These are phyloP conservation scores for Ceratobasidium theobromae DNA, from an alignment of 1,284 basidiomycete genomes.

Conservation along the genomic window DNA sequence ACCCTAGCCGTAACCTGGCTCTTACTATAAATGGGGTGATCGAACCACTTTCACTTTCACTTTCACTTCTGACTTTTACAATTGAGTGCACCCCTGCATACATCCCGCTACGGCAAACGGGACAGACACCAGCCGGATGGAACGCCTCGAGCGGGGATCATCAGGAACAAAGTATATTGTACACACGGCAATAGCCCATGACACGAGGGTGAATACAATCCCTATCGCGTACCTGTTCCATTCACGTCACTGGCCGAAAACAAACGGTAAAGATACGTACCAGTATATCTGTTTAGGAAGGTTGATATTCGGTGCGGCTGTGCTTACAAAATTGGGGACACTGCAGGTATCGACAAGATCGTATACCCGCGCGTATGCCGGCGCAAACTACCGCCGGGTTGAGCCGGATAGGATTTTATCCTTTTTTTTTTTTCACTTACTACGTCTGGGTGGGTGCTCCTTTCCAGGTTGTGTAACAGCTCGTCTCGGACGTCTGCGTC, in stretches of 20 bases:
- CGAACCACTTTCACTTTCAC: no score
- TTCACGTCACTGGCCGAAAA: not conserved
- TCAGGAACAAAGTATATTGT: slow-evolving; percentile 41
- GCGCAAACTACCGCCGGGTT: slow-evolving; percentile 42
- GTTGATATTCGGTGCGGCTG: slow-evolving; percentile 45
- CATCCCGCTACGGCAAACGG: slow-evolving; percentile 43
- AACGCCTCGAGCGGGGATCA: slow-evolving; percentile 41
- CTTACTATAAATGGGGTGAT: no score
- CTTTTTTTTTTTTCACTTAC: slow-evolving; percentile 39
- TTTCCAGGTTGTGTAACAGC: slow-evolving; percentile 42
- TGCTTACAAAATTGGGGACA: slow-evolving; percentile 43
- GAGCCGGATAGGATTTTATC: not conserved
- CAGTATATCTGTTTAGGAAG: slow-evolving; percentile 47
- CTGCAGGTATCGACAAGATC: slow-evolving; percentile 41
- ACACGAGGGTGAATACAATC: slow-evolving; percentile 37
- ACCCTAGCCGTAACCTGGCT: no score
- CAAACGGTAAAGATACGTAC: slow-evolving; percentile 40
- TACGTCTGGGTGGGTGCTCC: slow-evolving; percentile 47
- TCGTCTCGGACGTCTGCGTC: slow-evolving; percentile 44
- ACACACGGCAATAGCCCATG: slow-evolving; percentile 40
- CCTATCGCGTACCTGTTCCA: slow-evolving; percentile 19
- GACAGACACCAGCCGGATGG: slow-evolving; percentile 44
- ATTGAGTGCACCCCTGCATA: no score
- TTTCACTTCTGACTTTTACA: no score
- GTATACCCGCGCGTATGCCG: slow-evolving; percentile 45